Percentiles rank a stretch among this genome's conserved stretches.
Conservation (phyloP, 495 filamentous ascomycete genomes). For the Tuber microsphaerosporum region DNA sequence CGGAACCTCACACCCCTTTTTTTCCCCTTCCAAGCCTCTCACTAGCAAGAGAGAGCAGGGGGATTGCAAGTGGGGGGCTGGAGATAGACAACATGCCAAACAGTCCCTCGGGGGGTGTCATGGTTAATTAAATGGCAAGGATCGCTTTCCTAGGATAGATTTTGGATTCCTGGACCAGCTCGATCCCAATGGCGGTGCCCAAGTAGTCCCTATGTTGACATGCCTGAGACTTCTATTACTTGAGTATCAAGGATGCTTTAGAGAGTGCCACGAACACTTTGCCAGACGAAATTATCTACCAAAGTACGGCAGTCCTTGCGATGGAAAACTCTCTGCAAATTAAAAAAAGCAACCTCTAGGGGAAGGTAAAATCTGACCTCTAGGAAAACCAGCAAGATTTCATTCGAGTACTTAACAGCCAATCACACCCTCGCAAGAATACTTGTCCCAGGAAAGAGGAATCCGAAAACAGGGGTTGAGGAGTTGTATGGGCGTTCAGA, state of each 20-base stretch:
- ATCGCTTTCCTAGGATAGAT: not conserved
- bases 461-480: too few species aligned
- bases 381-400: not conserved
- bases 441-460: not conserved
- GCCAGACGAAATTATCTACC: not conserved
- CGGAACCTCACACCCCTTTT: not conserved
- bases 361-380: not conserved
- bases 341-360: not conserved
- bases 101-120: not conserved
- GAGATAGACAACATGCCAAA: not conserved
- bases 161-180: not conserved
- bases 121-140: not conserved
- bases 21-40: not conserved
- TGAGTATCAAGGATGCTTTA: not conserved
- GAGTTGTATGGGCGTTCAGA: too few species aligned
- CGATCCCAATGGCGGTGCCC: not conserved
- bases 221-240: too few species aligned
- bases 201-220: not conserved
- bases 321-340: not conserved
- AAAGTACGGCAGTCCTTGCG: not conserved
- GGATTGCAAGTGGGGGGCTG: not conserved
- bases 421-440: not conserved
- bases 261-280: not conserved
- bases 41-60: not conserved
- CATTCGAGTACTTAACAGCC: not conserved